Evolutionary conservation across 1,284 basidiomycete genomes (phyloP).

Genomic region (Ustilago loliicola): DNA sequence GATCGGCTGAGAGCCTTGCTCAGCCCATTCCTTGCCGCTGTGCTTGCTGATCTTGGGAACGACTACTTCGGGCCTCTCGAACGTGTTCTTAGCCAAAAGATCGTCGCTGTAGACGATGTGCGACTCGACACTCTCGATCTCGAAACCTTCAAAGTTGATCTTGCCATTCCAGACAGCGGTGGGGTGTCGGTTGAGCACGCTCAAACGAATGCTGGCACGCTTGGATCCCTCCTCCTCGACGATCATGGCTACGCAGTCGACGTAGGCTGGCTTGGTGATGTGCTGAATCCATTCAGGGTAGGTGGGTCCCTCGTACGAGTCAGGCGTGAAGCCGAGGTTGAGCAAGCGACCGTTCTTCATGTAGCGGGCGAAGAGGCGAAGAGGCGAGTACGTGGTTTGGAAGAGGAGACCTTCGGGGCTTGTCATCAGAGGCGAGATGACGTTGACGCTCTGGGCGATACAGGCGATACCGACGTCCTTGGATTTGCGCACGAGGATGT

Average conservation of each 20-base stretch:
- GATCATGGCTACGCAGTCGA: slow-evolving; percentile 75
- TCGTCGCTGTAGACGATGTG: slow-evolving; percentile 43
- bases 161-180: slow-evolving; percentile 46
- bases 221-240: slow-evolving; percentile 53
- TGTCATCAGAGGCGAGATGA: slow-evolving; percentile 74
- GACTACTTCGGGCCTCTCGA: slow-evolving; percentile 40
- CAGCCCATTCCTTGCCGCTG: slow-evolving; percentile 30
- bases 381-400: slow-evolving; percentile 76
- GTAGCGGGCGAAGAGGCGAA: slow-evolving; percentile 75
- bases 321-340: slow-evolving; percentile 71
- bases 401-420: slow-evolving; percentile 73
- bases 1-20: slow-evolving; percentile 20
- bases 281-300: slow-evolving; percentile 74
- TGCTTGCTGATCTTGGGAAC: slow-evolving; percentile 31
- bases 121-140: slow-evolving; percentile 41
- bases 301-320: slow-evolving; percentile 73
- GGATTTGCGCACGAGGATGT: slow-evolving; percentile 77
- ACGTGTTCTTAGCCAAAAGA: slow-evolving; percentile 47
- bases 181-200: slow-evolving; percentile 74
- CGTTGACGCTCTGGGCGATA: slow-evolving; percentile 77
- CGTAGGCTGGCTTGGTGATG: slow-evolving; percentile 69
- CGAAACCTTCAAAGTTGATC: slow-evolving; percentile 34
- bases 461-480: slow-evolving; percentile 78
- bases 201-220: slow-evolving; percentile 72
- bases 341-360: slow-evolving; percentile 75